These are phyloP conservation scores for Maudiozyma serrabonitensis DNA, from an alignment of 805 yeast genomes.

Conservation along the genomic window DNA sequence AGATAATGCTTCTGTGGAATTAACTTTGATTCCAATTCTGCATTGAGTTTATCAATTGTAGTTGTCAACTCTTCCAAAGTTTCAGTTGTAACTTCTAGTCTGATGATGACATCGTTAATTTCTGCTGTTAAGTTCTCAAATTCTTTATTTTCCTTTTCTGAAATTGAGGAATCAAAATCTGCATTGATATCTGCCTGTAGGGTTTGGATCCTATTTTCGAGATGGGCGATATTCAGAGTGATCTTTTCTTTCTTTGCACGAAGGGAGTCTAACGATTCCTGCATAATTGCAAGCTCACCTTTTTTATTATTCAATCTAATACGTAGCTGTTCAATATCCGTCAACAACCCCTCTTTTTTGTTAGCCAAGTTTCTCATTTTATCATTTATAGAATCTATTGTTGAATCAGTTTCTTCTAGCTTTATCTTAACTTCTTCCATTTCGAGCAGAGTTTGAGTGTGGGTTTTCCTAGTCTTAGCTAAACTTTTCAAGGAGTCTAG, in stretches of 20 bases:
- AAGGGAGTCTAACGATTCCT: constrained; percentile 35
- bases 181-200: constrained; percentile 41
- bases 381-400: constrained; percentile 42
- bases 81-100: constrained; percentile 29
- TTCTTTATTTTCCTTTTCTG: constrained; percentile 38
- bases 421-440: constrained; percentile 33
- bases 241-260: constrained; percentile 31
- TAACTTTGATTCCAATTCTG: constrained; percentile 51
- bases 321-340: constrained; percentile 36
- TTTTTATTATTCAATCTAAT: constrained; percentile 34
- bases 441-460: constrained; percentile 27
- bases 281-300: constrained; percentile 33
- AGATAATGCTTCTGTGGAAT: constrained; percentile 42
- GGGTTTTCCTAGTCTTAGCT: constrained; percentile 35
- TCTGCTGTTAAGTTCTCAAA: constrained; percentile 34
- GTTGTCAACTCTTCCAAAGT: constrained; percentile 16
- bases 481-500: constrained; percentile 58
- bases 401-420: constrained; percentile 39
- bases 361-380: constrained; percentile 29
- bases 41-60: constrained; percentile 30
- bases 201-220: constrained; percentile 33
- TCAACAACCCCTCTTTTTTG: constrained; percentile 35
- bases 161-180: constrained; percentile 44
- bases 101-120: constrained; percentile 38
- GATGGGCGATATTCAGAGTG: constrained; percentile 27